A percentile compares a stretch with the other conserved stretches of the same genome.
These are phyloP conservation scores for Lepidopterella palustris DNA, from an alignment of 495 filamentous ascomycete species.

Conservation along the genomic window DNA sequence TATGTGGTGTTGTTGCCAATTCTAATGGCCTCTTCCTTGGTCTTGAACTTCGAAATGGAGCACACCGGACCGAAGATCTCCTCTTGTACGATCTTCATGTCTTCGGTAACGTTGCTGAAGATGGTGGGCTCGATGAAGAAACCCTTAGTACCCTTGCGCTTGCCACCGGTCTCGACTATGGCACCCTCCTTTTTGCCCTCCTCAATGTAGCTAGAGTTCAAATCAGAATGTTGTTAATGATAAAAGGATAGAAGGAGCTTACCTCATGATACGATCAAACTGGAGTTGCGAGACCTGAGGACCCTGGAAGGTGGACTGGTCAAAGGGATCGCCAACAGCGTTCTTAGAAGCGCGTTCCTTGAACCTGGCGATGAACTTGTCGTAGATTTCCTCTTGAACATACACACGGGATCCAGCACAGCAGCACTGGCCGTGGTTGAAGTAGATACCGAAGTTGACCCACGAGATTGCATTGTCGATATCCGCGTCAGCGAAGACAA, in stretches of 20 bases:
- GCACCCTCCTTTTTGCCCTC: constrained; percentile 82
- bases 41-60: constrained; percentile 89
- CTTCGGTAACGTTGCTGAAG: constrained; percentile 77
- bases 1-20: constrained; percentile 78
- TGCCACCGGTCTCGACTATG: constrained; percentile 76
- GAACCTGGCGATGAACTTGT: constrained; percentile 85
- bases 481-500: constrained; percentile 91
- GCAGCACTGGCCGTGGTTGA: constrained; percentile 98
- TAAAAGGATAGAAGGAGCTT: constrained; percentile 17
- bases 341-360: constrained; percentile 78
- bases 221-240: not conserved
- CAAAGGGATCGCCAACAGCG: constrained; percentile 89
- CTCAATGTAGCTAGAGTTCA: constrained; percentile 65
- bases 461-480: constrained; percentile 94
- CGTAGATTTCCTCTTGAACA: constrained; percentile 93
- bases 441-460: constrained; percentile 99
- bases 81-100: constrained; percentile 99
- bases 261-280: constrained; percentile 93
- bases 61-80: constrained; percentile 98
- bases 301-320: constrained; percentile 85
- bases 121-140: constrained; percentile 99
- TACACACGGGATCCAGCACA: constrained; percentile 93
- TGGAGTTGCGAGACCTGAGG: constrained; percentile 93
- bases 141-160: constrained; percentile 80
- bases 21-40: constrained; percentile 74